Conservation (phyloP, 2,329 filamentous ascomycete genomes). For the Bipolaris victoriae region DNA sequence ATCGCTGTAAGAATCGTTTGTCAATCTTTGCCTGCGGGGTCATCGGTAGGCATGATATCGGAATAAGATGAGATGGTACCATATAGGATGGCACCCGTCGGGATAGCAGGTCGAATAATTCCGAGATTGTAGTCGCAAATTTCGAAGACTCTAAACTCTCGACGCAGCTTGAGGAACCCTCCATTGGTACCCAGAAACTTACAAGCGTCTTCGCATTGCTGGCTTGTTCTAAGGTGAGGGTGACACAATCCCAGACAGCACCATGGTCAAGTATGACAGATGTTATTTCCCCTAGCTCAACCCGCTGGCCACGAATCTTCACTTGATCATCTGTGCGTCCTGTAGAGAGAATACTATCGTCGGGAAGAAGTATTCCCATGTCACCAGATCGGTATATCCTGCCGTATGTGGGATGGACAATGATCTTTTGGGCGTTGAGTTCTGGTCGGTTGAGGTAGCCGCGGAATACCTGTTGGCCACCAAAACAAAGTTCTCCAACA, state of each 20-base stretch:
- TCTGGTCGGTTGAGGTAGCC: constrained; percentile 74
- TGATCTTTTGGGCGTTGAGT: constrained; percentile 69
- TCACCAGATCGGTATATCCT: constrained; percentile 84
- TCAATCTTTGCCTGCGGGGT: constrained; percentile 80
- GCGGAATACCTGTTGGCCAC: constrained; percentile 76
- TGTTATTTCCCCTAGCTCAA: constrained; percentile 80
- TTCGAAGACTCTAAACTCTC: constrained; percentile 48
- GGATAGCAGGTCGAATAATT: constrained; percentile 62
- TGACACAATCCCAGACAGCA: constrained; percentile 66
- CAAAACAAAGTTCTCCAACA: constrained; percentile 84
- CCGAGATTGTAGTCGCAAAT: constrained; percentile 31
- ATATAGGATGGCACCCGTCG: constrained; percentile 73
- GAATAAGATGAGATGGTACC: constrained; percentile 76
- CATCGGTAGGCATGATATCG: constrained; percentile 71
- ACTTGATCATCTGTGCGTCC: constrained; percentile 80
- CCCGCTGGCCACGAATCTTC: constrained; percentile 79
- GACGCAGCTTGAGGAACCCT: constrained; percentile 36
- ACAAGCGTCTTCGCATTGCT: constrained; percentile 62
- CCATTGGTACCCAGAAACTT: constrained; percentile 69
- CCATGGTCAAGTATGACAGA: constrained; percentile 61
- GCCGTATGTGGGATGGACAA: constrained; percentile 71
- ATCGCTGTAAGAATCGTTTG: constrained; percentile 57
- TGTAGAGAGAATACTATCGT: constrained; percentile 75
- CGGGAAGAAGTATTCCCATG: constrained; percentile 76
- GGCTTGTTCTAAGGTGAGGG: constrained; percentile 61